Conservation (phyloP, 306 rosid genomes). For the Cucurbita argyrosperma region DNA sequence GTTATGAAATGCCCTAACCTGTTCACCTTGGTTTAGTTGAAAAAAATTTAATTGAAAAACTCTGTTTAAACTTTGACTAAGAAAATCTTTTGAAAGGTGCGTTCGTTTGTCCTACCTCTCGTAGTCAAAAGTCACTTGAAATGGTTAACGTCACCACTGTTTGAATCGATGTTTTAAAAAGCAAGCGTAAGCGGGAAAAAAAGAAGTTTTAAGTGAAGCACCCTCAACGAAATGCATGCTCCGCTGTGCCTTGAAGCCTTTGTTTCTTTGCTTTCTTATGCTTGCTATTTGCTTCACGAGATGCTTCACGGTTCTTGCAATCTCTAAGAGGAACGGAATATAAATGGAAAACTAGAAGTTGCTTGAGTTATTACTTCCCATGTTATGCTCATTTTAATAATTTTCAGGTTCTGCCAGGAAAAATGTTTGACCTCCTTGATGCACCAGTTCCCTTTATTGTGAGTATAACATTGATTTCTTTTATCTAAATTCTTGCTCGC, state of each 20-base stretch:
- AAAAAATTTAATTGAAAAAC: neutral
- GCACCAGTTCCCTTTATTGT: slow-evolving; percentile 97
- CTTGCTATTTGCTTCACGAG: neutral
- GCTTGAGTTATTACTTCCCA: neutral
- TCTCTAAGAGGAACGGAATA: neutral
- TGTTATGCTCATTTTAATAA: slow-evolving; percentile 5
- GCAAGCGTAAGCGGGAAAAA: neutral
- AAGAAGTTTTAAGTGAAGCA: too few species aligned
- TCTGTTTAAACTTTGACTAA: neutral
- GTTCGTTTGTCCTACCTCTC: neutral
- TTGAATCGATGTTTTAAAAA: neutral
- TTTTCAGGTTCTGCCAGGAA: slow-evolving; percentile 68
- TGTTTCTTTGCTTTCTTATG: neutral
- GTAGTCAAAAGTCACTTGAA: neutral
- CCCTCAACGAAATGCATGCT: neutral
- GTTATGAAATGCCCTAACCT: neutral
- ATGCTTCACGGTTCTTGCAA: neutral
- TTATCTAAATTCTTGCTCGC: neutral
- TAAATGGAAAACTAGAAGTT: neutral
- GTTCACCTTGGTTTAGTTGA: neutral
- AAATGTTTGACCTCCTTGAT: slow-evolving; percentile 81
- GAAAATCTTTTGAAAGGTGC: neutral
- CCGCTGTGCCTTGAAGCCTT: neutral
- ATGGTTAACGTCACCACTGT: neutral
- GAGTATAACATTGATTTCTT: slow-evolving; percentile 18